phyloP scores from a whole-genome alignment of 148 eudicot species.

The Suaeda aralocaspica region DNA sequence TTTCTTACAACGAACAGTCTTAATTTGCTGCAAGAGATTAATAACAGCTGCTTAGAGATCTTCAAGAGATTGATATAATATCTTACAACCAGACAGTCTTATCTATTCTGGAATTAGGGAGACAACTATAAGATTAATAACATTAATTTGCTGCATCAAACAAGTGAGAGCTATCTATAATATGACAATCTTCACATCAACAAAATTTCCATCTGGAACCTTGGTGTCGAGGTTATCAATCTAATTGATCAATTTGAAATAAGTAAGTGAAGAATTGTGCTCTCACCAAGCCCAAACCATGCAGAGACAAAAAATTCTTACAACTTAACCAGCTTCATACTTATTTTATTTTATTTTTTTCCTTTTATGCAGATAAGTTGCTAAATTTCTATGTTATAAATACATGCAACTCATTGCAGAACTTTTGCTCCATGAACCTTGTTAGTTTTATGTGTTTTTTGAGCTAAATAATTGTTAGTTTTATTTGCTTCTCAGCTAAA shows the following conservation, averaged over 20 bases:
- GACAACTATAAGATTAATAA: background rate
- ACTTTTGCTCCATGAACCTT: background rate
- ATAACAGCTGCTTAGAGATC: background rate
- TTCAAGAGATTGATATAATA: background rate
- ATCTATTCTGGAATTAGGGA: background rate
- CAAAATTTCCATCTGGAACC: background rate
- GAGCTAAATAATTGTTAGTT: background rate
- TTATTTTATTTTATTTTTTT: too few relatives aligned
- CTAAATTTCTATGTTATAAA: background rate
- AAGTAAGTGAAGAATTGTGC: background rate
- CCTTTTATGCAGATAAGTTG: too few relatives aligned
- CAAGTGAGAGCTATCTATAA: background rate
- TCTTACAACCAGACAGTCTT: background rate
- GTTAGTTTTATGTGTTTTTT: constrained; percentile 4
- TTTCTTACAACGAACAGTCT: too few relatives aligned
- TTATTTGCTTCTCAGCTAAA: constrained; percentile 1
- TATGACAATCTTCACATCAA: background rate
- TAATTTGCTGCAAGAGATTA: too few relatives aligned
- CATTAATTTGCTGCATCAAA: background rate
- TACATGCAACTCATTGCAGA: background rate
- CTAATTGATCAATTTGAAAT: background rate
- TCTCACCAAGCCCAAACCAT: background rate
- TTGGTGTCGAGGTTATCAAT: background rate
- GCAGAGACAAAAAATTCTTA: background rate
- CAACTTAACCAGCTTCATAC: background rate